Evolutionary conservation across 441 rosid species (phyloP).

Genomic region (Euphorbia schlechtendalii): DNA sequence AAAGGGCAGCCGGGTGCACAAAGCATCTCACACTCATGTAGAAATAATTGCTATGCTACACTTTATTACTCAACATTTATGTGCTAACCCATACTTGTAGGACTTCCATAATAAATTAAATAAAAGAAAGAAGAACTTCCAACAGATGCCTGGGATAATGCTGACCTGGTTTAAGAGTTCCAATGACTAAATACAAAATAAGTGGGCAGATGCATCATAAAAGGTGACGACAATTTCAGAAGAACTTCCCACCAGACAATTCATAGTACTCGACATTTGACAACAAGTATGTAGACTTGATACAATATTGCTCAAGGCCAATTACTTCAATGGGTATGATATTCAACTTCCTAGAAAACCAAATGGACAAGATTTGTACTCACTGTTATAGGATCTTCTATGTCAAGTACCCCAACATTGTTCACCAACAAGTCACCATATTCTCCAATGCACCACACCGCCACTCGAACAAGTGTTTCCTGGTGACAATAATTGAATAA

Average conservation of each 20-base stretch:
- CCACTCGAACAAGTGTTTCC: conserved; percentile 95
- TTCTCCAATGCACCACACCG: conserved; percentile 99
- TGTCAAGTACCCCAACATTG: conserved; percentile 73
- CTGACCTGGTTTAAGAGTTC: neutral
- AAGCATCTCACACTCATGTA: too few species aligned
- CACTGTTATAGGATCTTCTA: conserved; percentile 89
- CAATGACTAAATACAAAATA: neutral
- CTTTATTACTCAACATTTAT: too few species aligned
- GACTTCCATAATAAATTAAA: conserved; percentile 3
- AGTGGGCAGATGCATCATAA: conserved; percentile 1
- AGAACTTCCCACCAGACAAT: conserved; percentile 3
- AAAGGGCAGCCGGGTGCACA: neutral
- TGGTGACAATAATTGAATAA: conserved; percentile 25
- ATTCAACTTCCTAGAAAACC: conserved; percentile 19
- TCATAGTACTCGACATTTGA: neutral
- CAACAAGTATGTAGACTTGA: neutral
- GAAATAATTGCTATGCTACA: too few species aligned
- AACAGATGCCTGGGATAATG: neutral
- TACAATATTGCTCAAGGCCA: neutral
- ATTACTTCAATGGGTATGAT: neutral
- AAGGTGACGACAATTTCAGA: neutral
- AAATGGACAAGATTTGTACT: conserved; percentile 25
- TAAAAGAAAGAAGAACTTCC: neutral
- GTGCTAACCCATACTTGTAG: neutral
- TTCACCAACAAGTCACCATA: conserved; percentile 93